Percentiles rank a stretch among this genome's conserved stretches.
These are phyloP conservation scores for Oryza nivara DNA, from an alignment of 176 grass and related monocot genomes.

Conservation along the genomic window DNA sequence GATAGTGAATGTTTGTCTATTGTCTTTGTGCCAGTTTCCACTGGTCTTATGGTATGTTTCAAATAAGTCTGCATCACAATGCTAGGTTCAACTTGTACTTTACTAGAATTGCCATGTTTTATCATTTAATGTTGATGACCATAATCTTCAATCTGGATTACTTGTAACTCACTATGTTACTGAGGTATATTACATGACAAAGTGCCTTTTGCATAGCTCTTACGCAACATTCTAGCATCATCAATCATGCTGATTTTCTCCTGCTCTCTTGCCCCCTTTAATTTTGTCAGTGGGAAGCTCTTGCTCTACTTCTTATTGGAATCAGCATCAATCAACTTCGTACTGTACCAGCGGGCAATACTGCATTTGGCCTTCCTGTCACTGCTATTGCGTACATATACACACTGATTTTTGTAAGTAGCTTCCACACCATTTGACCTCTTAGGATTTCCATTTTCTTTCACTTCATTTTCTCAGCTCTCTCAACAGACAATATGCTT, in stretches of 20 bases:
- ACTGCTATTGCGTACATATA: conserved; percentile 89
- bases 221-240: not conserved
- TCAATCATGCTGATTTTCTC: conserved; percentile 23
- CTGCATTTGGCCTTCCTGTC: conserved; percentile 71
- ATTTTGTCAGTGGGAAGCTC: conserved; percentile 88
- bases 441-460: conserved; percentile 7
- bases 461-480: conserved; percentile 21
- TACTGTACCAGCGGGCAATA: conserved; percentile 65
- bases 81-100: not conserved
- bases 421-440: conserved; percentile 7
- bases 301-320: conserved; percentile 96
- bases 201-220: conserved; percentile 16
- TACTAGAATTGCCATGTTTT: conserved; percentile 19
- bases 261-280: conserved; percentile 4
- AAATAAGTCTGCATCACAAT: conserved; percentile 1
- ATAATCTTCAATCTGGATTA: not conserved
- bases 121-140: conserved; percentile 34
- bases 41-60: not conserved
- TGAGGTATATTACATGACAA: not conserved
- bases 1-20: not conserved
- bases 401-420: conserved; percentile 95
- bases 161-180: not conserved
- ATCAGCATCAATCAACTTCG: conserved; percentile 98
- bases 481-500: not conserved
- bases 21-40: conserved; percentile 1